Evolutionary conservation across 2,329 filamentous ascomycete genomes (phyloP).

Genomic region (Pseudocercospora fuligena): DNA sequence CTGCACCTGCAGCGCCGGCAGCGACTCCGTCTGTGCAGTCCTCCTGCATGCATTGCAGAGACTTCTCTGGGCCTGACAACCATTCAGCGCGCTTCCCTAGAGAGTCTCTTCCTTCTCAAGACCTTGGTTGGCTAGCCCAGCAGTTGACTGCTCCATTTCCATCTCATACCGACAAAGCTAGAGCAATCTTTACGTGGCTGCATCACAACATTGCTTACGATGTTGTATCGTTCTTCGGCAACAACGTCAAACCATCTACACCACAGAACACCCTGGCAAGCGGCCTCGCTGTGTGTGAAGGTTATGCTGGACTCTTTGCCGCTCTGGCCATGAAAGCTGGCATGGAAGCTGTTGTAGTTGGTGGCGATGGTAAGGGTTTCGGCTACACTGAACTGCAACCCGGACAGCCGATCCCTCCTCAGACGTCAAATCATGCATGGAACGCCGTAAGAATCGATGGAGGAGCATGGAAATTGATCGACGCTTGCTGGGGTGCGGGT

Average conservation of each 20-base stretch:
- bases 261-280: slow-evolving; percentile 74
- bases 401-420: slow-evolving; percentile 68
- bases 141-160: slow-evolving; percentile 79
- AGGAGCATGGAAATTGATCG: slow-evolving; percentile 88
- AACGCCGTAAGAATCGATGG: slow-evolving; percentile 85
- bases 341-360: slow-evolving; percentile 74
- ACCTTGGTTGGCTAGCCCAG: slow-evolving; percentile 74
- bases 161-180: slow-evolving; percentile 90
- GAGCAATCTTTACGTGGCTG: slow-evolving; percentile 92
- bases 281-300: slow-evolving; percentile 87
- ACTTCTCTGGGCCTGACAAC: slow-evolving; percentile 12
- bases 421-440: slow-evolving; percentile 75
- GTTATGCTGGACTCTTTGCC: slow-evolving; percentile 83
- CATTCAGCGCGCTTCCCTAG: slow-evolving; percentile 67
- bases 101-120: slow-evolving; percentile 68
- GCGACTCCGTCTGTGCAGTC: slow-evolving; percentile 28
- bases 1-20: slow-evolving; percentile 2
- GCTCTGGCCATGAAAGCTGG: slow-evolving; percentile 79
- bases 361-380: slow-evolving; percentile 85
- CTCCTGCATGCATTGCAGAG: slow-evolving; percentile 76
- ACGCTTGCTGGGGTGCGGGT: slow-evolving; percentile 92
- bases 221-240: slow-evolving; percentile 75
- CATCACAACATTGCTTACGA: slow-evolving; percentile 94
- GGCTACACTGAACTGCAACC: slow-evolving; percentile 68
- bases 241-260: slow-evolving; percentile 67